Base-by-base conservation (phyloP, 352 stramenopile species). In the Peronosclerospora sorghi region DNA sequence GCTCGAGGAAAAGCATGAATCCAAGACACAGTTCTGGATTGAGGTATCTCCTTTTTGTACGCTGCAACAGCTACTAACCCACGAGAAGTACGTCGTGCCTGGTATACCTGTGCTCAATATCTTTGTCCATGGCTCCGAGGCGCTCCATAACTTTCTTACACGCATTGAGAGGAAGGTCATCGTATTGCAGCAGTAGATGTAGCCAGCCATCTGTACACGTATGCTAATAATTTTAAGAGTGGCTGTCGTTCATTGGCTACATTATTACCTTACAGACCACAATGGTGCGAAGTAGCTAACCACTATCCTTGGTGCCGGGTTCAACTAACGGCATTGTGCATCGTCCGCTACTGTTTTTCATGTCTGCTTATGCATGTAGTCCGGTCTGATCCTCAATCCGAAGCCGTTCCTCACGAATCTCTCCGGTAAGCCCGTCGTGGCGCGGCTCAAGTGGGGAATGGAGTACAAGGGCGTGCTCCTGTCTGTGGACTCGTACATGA, bases 361-460 rank as follows among this genome's bases (percentile, higher is more conserved):
- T 26, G 21, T 42, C 8, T n/a, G 12, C 49, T 17, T 59, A 15
- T 47, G 10, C 39, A 12, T 19, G 13, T 47, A 93, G 80, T 83
- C 78, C 46, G 74, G 76, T 40, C 61, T 93, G 50, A 95, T 96
- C 52, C 66, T 97, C 40, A 97, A 97, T 69, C 91, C 91, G 4
- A 97, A 97, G 73, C 91, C 91, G 34, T 97, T 97, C 65, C 76
- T 97, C 50, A 88, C 81, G 24, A 86, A 91, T 32, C 78, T 97
- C 35, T 96, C 86, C 13, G 96, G 96, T 21, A 97, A 98, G 61
- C 53, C 70, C 14, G 92, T 99, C 27, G 80, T 97, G 54, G 94
- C 98, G 40, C 96, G 96, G 51, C 83, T 99, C 43, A 99, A 99
- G 74, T 99, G 96, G 96, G 96, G 96, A 23, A 97, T 98, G 87